Base-by-base conservation (phyloP, 805 yeast genomes). In the Candida pini region DNA sequence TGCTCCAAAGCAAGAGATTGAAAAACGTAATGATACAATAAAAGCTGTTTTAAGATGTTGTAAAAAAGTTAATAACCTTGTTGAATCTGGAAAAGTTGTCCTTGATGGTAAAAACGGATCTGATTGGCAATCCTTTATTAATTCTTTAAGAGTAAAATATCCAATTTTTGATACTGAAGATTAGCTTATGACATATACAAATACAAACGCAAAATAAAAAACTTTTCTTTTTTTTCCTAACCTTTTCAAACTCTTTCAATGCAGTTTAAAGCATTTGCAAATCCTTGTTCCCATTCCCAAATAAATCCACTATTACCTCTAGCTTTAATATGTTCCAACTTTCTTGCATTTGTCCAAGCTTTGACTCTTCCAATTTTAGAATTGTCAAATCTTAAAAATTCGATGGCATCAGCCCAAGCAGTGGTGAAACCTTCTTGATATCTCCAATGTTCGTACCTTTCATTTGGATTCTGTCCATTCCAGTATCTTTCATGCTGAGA, bases 261-360 rank as follows among this genome's bases (percentile, higher is more conserved):
- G n/a, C n/a, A 66, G 24, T 58, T 56, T 22, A 74, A 45, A 0
- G 87, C 97, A 30, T 71, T 70, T 32, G 73, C 74, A 50, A 75
- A 88, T 0, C 96, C 97, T 47, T 82, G 94, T 18, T 81, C 87
- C 82, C 86, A 90, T 58, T 84, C 95, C 96, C 96, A 90, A 34
- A 77, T 36, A 51, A 67, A 72, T 10, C 64, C 64, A 47, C 80
- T 69, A 6, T 61, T 48, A 6, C 92, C 92, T 43, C 73, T 69
- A 6, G 58, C 52, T 9, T 57, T 45, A 16, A 75, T 49, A 55
- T 89, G 95, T 48, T 86, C 84, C 2, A 50, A 52, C 21, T 71
- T 59, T 41, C 97, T 70, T 14, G 81, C 71, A 9, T 49, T 44
- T 41, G 68, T 76, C 92, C 90, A 82, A 0, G 88, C 80, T 30